Evolutionary conservation across 2,329 filamentous ascomycete species (phyloP).

Genomic region (Pyrenochaeta sp.): DNA sequence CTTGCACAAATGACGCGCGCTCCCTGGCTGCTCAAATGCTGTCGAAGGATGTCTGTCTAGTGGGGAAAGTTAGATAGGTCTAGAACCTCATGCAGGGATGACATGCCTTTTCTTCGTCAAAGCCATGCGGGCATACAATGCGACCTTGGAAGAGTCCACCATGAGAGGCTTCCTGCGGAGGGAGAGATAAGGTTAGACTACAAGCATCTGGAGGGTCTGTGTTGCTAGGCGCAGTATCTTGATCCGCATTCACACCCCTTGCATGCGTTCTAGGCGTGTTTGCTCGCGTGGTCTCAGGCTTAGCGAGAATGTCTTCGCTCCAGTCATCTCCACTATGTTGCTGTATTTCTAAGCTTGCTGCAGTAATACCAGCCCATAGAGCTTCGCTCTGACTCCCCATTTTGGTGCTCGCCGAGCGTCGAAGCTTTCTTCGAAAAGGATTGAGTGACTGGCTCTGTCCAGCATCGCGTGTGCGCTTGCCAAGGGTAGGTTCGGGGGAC

Average conservation of each 20-base stretch:
- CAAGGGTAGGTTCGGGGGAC: conserved; percentile 53
- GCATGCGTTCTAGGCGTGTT: conserved; percentile 13
- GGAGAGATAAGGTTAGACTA: conserved; percentile 4
- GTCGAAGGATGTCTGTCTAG: conserved; percentile 45
- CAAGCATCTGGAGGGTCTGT: conserved; percentile 24
- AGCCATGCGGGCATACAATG: conserved; percentile 54
- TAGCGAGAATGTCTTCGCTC: conserved; percentile 38
- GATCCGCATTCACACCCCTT: conserved; percentile 7
- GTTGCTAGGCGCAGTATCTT: conserved; percentile 16
- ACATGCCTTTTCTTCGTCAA: conserved; percentile 53
- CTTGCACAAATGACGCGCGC: conserved; percentile 39
- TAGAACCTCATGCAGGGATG: conserved; percentile 4
- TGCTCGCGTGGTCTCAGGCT: conserved; percentile 28
- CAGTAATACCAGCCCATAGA: conserved; percentile 91
- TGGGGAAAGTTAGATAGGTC: conserved; percentile 28
- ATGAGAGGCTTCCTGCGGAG: conserved; percentile 7
- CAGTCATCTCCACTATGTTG: conserved; percentile 43
- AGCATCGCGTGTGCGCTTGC: conserved; percentile 44
- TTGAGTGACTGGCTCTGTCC: conserved; percentile 54
- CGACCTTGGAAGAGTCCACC: conserved; percentile 55
- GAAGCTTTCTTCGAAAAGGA: conserved; percentile 73
- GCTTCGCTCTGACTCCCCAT: conserved; percentile 80
- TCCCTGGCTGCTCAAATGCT: conserved; percentile 46
- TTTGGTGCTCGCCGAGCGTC: conserved; percentile 86
- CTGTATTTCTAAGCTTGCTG: conserved; percentile 36